Conservation (phyloP, 2,329 filamentous ascomycete genomes). For the Colletotrichum sp. region DNA sequence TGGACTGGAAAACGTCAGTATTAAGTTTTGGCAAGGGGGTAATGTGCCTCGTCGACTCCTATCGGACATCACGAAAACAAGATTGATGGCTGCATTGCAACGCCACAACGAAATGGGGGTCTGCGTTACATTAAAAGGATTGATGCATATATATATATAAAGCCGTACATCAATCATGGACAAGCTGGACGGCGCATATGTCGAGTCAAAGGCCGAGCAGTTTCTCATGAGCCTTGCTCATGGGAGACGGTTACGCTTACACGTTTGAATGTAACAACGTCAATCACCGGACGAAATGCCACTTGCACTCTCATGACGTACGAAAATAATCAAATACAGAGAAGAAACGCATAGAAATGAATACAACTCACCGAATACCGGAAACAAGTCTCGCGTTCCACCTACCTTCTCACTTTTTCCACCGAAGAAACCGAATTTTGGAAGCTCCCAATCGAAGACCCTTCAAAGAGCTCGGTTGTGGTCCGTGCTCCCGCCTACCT, state of each 20-base stretch:
- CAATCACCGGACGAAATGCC: neutral
- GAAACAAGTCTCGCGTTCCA: neutral
- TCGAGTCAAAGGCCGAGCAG: neutral
- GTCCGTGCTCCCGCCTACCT: neutral
- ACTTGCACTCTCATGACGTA: neutral
- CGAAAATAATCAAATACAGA: neutral
- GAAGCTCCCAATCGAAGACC: neutral
- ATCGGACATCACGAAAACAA: neutral
- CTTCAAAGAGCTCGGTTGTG: neutral
- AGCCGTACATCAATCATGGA: neutral
- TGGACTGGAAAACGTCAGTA: neutral
- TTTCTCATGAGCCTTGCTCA: neutral
- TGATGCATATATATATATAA: neutral
- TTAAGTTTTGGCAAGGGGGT: neutral
- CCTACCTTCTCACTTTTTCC: neutral
- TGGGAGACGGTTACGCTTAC: neutral
- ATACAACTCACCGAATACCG: neutral
- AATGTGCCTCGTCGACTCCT: neutral
- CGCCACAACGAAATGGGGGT: neutral
- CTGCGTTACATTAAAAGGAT: neutral
- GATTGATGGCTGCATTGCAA: neutral
- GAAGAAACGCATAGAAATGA: neutral
- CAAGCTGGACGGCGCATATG: neutral
- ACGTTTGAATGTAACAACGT: neutral
- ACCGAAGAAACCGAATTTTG: slow-evolving; percentile 4